phyloP scores from a whole-genome alignment of 2,329 filamentous ascomycete species.

The Claviceps sp. region DNA sequence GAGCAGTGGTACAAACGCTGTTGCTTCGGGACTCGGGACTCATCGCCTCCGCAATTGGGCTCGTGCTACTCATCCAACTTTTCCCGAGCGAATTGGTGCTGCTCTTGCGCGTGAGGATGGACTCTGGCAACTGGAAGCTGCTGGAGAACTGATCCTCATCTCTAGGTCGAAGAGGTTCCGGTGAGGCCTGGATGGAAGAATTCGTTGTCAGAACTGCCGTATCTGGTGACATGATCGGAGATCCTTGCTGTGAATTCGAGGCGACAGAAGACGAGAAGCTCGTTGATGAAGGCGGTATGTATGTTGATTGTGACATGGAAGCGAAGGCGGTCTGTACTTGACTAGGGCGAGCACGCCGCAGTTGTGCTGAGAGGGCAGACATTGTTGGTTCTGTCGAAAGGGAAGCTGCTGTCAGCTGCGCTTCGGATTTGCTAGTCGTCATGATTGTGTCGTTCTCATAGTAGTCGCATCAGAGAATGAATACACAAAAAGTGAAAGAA shows the following conservation, averaged over 20 bases:
- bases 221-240: conserved; percentile 44
- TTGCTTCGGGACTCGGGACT: conserved; percentile 10
- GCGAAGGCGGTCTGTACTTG: conserved; percentile 34
- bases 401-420: conserved; percentile 12
- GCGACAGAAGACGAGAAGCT: conserved; percentile 40
- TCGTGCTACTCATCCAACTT: conserved; percentile 40
- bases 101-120: conserved; percentile 47
- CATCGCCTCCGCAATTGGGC: conserved; percentile 35
- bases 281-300: conserved; percentile 36
- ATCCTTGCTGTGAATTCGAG: conserved; percentile 41
- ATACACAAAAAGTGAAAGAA: not conserved
- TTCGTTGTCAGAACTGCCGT: conserved; percentile 39
- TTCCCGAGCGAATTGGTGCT: conserved; percentile 53
- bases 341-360: conserved; percentile 30
- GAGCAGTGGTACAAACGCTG: conserved; percentile 3
- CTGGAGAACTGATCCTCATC: conserved; percentile 38
- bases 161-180: conserved; percentile 45
- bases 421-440: conserved; percentile 13
- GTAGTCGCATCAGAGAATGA: conserved; percentile 9
- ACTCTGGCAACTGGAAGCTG: conserved; percentile 59
- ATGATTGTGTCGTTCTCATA: conserved; percentile 12
- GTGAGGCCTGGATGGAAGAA: conserved; percentile 54
- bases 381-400: conserved; percentile 23
- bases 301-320: conserved; percentile 8
- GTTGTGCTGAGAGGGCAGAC: conserved; percentile 26